Conservation (phyloP, 139 green algal species). For the Chlorokybus atmophyticus region DNA sequence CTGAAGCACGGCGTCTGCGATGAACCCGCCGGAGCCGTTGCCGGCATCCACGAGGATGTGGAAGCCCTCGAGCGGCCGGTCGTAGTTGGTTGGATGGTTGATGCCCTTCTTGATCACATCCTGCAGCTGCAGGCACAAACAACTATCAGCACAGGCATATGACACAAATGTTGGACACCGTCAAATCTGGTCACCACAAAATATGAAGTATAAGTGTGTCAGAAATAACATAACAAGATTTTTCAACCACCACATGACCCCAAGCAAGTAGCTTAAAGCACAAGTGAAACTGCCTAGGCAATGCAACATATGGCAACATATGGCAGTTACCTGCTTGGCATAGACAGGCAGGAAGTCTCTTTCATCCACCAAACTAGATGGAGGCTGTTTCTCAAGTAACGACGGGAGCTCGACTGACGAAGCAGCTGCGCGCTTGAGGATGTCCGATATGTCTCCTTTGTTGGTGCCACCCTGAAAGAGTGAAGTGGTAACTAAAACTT, state of each 20-base stretch:
- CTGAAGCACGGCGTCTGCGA: conserved; percentile 60
- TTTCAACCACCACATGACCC: too few relatives aligned
- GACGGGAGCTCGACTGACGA: too few relatives aligned
- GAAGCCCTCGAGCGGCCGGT: conserved; percentile 21
- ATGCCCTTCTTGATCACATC: conserved; percentile 3
- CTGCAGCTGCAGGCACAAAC: conserved; percentile 16
- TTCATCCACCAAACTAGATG: too few relatives aligned
- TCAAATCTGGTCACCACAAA: neutral
- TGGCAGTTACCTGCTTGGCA: too few relatives aligned
- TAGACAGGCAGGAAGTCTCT: too few relatives aligned
- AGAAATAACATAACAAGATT: conserved; percentile 55
- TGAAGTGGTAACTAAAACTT: too few relatives aligned
- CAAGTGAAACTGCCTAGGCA: too few relatives aligned
- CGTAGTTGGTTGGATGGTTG: neutral
- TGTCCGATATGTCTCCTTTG: conserved; percentile 64
- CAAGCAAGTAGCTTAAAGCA: too few relatives aligned
- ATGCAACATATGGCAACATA: too few relatives aligned
- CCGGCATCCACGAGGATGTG: conserved; percentile 56
- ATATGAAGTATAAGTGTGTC: neutral
- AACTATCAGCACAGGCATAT: conserved; percentile 42
- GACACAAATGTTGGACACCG: conserved; percentile 4
- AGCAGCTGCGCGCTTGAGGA: conserved; percentile 51
- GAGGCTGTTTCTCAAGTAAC: too few relatives aligned
- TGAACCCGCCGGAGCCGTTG: conserved; percentile 79
- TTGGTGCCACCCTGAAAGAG: conserved; percentile 58